Evolutionary conservation across 345 rosid species (phyloP), one percentile per base, ranked within the genome.

Genomic region (Bruguiera parviflora): DNA sequence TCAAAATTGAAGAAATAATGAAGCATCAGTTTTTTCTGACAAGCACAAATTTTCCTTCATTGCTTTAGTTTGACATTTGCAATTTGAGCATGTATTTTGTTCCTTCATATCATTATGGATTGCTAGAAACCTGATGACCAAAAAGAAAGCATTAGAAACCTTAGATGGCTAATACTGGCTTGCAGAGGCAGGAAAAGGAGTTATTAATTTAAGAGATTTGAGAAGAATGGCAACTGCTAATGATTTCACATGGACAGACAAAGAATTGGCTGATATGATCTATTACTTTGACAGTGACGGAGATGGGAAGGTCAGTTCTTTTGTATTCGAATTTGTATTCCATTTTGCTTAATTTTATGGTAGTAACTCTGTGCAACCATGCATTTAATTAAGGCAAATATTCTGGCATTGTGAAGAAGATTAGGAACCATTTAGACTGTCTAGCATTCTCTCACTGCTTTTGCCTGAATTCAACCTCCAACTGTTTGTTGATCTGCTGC

Each of bases 261-360:
- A 69, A 66, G 97, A 93, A 77, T 77, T 89, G 70, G 76, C 80
- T 56, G 87, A 84, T 83, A 93, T 93, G 98, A 82, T 93, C 70
- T 78, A 61, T 69, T 88, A 74, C 83, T 93, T 91, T 77, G 97
- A 93, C 71, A 49, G 73, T 5, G 80, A 89, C 63, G 73, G 84
- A 20, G 91, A 85, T 78, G 87, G 88, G 66, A 89, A 88, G 97
- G 94, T 93, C 35, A 59, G 76, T 81, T 37, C 29, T 75, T 61
- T 28, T 13, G 49, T 11, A 11, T 43, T 43, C 19, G 15, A 43
- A 13, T 56, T 55, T 21, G 32, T 6, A 24, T 49, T 37, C 16
- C 29, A 10, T 64, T 32, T 53, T 52, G 27, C 49, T 43, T 43
- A 43, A 43, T 13, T 43, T 13, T 43, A 43, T 19, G 13, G 49